phyloP scores from a whole-genome alignment of 2,329 filamentous ascomycete species.

The Epichloe typhina region DNA sequence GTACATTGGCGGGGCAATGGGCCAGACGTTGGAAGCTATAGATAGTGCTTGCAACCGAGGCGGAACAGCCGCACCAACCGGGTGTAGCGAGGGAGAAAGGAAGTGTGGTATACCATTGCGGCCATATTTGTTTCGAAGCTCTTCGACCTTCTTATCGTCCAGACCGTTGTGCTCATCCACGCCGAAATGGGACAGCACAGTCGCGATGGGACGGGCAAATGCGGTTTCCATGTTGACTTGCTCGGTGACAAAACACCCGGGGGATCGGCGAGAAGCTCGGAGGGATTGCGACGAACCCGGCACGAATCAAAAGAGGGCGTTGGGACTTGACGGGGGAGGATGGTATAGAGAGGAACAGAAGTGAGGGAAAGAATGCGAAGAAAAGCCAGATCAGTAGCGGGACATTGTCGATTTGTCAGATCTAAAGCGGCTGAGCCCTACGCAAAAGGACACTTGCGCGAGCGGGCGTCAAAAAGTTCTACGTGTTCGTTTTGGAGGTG shows the following conservation, averaged over 20 bases:
- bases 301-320: not conserved
- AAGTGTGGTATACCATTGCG: slow-evolving; percentile 44
- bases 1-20: not conserved
- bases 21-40: not conserved
- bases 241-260: slow-evolving; percentile 6
- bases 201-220: slow-evolving; percentile 41
- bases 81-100: not conserved
- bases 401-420: slow-evolving; percentile 19
- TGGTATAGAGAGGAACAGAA: not conserved
- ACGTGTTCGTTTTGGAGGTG: slow-evolving; percentile 15
- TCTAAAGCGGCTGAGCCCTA: slow-evolving; percentile 11
- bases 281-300: slow-evolving; percentile 3
- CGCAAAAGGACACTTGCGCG: not conserved
- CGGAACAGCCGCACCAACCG: slow-evolving; percentile 2
- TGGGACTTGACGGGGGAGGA: not conserved
- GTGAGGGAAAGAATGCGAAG: not conserved
- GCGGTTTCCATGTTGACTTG: slow-evolving; percentile 44
- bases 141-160: slow-evolving; percentile 42
- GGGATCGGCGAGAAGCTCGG: not conserved
- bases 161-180: slow-evolving; percentile 44
- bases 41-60: not conserved
- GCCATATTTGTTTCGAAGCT: slow-evolving; percentile 45
- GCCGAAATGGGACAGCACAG: slow-evolving; percentile 45
- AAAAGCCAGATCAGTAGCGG: slow-evolving; percentile 4
- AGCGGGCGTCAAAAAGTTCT: slow-evolving; percentile 10